Percentiles rank a stretch among this genome's conserved stretches.
phyloP scores from a whole-genome alignment of 2,329 filamentous ascomycete species.

The Zymoseptoria pseudotritici region DNA sequence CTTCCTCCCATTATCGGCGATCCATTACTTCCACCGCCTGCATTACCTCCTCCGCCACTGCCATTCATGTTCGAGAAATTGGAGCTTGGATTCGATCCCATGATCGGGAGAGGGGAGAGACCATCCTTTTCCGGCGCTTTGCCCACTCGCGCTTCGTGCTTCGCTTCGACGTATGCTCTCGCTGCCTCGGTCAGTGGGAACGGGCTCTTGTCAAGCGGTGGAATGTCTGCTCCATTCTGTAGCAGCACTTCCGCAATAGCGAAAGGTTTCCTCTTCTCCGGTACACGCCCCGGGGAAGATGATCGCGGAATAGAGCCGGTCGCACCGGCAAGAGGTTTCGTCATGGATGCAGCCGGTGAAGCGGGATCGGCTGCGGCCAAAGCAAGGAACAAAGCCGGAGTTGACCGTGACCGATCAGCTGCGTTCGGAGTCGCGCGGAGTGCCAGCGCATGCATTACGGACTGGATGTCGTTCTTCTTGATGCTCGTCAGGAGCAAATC shows the following conservation, averaged over 20 bases:
- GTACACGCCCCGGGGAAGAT: slow-evolving; percentile 30
- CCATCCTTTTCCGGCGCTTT: slow-evolving; percentile 43
- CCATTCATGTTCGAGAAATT: neutral
- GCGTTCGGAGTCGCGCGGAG: slow-evolving; percentile 81
- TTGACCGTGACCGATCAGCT: slow-evolving; percentile 76
- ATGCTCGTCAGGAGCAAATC: slow-evolving; percentile 87
- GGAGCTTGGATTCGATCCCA: slow-evolving; percentile 8
- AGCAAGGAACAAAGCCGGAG: slow-evolving; percentile 83
- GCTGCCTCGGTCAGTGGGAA: slow-evolving; percentile 78
- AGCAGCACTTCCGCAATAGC: slow-evolving; percentile 83
- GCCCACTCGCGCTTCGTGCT: slow-evolving; percentile 42
- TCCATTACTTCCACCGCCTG: neutral
- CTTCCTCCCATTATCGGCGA: slow-evolving; percentile 1
- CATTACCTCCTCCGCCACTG: neutral
- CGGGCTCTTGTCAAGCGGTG: slow-evolving; percentile 57
- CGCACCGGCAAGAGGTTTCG: slow-evolving; percentile 19
- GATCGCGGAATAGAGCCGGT: slow-evolving; percentile 19
- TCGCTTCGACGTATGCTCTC: slow-evolving; percentile 78
- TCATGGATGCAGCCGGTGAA: slow-evolving; percentile 49
- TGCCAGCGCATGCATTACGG: slow-evolving; percentile 83
- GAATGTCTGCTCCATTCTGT: slow-evolving; percentile 90
- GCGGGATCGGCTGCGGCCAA: slow-evolving; percentile 89
- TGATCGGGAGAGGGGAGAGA: slow-evolving; percentile 52
- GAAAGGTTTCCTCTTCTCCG: slow-evolving; percentile 52
- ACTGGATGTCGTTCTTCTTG: slow-evolving; percentile 92